Percentiles rank a stretch among this genome's conserved stretches.
phyloP scores from a whole-genome alignment of 1,284 basidiomycete genomes.

The Porogramme epimiltina region DNA sequence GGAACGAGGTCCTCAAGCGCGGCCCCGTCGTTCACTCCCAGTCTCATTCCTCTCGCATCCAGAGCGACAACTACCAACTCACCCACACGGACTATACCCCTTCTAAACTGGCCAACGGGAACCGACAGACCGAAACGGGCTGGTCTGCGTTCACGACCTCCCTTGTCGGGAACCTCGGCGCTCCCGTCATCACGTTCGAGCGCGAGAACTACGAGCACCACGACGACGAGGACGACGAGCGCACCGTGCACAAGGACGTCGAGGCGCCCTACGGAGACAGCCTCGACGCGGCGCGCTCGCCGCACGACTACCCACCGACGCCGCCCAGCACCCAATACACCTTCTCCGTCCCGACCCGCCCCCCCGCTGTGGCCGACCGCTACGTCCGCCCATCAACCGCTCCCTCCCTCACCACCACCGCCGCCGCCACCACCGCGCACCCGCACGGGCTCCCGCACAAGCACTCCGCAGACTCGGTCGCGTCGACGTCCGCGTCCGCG shows the following conservation, averaged over 20 bases:
- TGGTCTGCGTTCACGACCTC: constrained; percentile 23
- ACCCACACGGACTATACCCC: constrained; percentile 6
- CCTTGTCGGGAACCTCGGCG: constrained; percentile 29
- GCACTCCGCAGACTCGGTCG: not conserved
- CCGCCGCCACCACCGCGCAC: no score
- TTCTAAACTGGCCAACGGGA: constrained; percentile 1
- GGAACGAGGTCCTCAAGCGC: constrained; percentile 21
- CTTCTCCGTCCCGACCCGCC: not conserved
- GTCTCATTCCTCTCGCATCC: constrained; percentile 1
- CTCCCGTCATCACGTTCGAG: constrained; percentile 23
- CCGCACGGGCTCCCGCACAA: not conserved
- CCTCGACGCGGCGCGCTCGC: not conserved
- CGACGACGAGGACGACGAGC: not conserved
- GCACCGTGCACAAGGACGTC: no score
- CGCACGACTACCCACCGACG: not conserved
- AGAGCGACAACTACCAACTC: not conserved
- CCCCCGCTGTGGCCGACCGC: no score
- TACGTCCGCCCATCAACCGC: no score
- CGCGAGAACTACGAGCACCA: constrained; percentile 11
- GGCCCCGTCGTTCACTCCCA: constrained; percentile 14
- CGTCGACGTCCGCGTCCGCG: not conserved
- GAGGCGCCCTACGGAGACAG: not conserved
- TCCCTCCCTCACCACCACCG: no score
- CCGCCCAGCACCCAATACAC: not conserved
- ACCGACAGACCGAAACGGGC: constrained; percentile 4